Percentiles rank a stretch among this genome's conserved stretches.
Conservation (phyloP, 2,329 filamentous ascomycete species). For the Penicillium brevicompactum region DNA sequence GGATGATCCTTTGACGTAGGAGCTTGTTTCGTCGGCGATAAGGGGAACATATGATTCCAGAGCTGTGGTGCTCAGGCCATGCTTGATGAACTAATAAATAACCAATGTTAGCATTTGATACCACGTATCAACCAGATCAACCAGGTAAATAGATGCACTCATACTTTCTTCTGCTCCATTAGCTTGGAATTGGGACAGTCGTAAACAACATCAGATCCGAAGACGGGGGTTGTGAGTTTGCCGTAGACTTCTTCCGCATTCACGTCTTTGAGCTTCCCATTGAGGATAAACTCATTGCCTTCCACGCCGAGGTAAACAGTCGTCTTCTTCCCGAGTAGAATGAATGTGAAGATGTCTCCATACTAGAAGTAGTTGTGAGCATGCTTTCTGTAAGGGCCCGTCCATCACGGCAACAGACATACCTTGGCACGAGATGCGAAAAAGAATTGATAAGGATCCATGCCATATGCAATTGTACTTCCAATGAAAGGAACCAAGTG, state of each 20-base stretch:
- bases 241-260: conserved; percentile 89
- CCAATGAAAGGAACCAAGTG: conserved; percentile 69
- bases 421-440: conserved; percentile 71
- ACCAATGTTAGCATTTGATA: neutral
- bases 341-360: conserved; percentile 87
- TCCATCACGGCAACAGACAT: conserved; percentile 3
- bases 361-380: conserved; percentile 56
- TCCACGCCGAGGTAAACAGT: conserved; percentile 80
- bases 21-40: conserved; percentile 67
- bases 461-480: conserved; percentile 49
- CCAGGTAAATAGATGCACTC: neutral
- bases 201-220: conserved; percentile 84
- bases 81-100: conserved; percentile 59
- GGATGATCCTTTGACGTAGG: conserved; percentile 57
- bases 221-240: conserved; percentile 70
- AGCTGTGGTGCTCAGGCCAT: conserved; percentile 61
- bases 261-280: conserved; percentile 87
- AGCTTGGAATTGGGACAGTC: conserved; percentile 89
- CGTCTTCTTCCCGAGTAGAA: conserved; percentile 83
- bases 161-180: conserved; percentile 92
- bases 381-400: neutral
- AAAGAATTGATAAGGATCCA: conserved; percentile 79
- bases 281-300: conserved; percentile 91
- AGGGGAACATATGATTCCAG: conserved; percentile 74
- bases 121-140: too few relatives aligned